A percentile compares a stretch with the other conserved stretches of the same genome.
phyloP scores from a whole-genome alignment of 78 protist genomes.

The Dictyostelium firmibasis region DNA sequence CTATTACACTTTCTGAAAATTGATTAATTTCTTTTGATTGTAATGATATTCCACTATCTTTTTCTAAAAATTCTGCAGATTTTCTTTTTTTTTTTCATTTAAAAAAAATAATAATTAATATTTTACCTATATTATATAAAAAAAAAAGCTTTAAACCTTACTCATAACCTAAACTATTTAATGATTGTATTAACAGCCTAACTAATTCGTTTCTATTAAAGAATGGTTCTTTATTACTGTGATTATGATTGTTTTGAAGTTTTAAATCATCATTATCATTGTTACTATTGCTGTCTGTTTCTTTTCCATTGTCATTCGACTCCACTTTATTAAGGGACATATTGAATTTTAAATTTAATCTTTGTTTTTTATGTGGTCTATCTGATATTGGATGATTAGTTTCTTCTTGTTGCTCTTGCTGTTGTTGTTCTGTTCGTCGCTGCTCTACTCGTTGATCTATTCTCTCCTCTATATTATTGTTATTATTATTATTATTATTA shows the following conservation, averaged over 20 bases:
- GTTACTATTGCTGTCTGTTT: neutral
- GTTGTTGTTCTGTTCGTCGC: neutral
- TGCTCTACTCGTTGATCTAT: neutral
- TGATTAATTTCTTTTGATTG: slow-evolving; percentile 51
- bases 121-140: neutral
- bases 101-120: neutral
- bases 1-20: slow-evolving; percentile 21
- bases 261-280: neutral
- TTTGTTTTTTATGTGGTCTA: slow-evolving; percentile 8
- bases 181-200: slow-evolving; percentile 52
- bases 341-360: neutral
- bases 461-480: neutral
- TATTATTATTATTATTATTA: neutral
- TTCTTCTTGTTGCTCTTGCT: neutral
- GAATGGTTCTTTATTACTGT: slow-evolving; percentile 7
- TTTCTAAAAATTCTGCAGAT: slow-evolving; percentile 62
- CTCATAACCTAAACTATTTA: slow-evolving; percentile 60
- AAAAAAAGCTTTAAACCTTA: neutral
- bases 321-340: neutral
- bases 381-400: neutral
- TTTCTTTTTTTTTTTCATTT: neutral
- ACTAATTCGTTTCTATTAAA: slow-evolving; percentile 50
- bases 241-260: neutral
- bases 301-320: neutral
- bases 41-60: slow-evolving; percentile 58